These are phyloP conservation scores for Eucalyptus shirleyi DNA, from an alignment of 345 rosid genomes.

Conservation along the genomic window DNA sequence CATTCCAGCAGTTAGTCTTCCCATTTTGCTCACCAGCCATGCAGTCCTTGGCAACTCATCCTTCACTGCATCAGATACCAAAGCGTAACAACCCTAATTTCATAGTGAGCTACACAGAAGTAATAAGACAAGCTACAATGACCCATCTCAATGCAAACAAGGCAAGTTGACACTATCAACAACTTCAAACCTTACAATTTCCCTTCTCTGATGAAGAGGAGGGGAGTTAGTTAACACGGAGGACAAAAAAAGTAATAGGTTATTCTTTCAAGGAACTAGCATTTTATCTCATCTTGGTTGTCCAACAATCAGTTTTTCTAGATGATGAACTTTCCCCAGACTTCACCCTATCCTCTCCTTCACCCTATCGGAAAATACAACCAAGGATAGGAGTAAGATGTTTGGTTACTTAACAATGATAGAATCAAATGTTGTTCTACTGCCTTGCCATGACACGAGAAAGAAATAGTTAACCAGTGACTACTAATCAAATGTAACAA, in stretches of 20 bases:
- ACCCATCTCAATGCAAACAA: not conserved
- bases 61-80: constrained; percentile 15
- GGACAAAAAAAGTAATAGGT: not conserved
- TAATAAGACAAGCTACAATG: not conserved
- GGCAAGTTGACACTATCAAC: not conserved
- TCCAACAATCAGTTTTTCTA: not conserved
- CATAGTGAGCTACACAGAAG: not conserved
- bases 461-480: not conserved
- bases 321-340: not conserved
- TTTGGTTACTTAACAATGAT: not conserved
- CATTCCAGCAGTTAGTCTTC: constrained; percentile 70
- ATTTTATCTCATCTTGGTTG: not conserved
- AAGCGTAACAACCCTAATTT: not conserved
- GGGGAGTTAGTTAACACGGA: not conserved
- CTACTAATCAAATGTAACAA: no score
- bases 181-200: not conserved
- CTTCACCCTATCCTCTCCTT: not conserved
- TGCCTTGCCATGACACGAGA: not conserved
- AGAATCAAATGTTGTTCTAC: not conserved
- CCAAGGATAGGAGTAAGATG: not conserved
- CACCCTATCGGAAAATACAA: not conserved
- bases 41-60: constrained; percentile 60
- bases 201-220: not conserved
- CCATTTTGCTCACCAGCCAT: constrained; percentile 85
- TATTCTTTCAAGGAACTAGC: not conserved